Evolutionary conservation across 139 green algal genomes (phyloP).

Genomic region (Asterochloris erici): DNA sequence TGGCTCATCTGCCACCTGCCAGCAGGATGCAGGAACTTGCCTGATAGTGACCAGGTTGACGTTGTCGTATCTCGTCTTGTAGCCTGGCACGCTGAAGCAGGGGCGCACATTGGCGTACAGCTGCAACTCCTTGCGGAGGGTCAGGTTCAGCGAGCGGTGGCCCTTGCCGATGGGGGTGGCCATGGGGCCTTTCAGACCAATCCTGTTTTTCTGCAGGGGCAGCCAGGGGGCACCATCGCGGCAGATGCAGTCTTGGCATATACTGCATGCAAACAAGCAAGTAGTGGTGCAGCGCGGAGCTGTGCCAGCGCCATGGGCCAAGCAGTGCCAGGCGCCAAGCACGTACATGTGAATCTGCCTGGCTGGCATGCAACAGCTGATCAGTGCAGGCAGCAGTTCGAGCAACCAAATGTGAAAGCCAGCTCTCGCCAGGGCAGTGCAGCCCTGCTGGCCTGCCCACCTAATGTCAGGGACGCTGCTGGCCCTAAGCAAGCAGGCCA

Average conservation of each 20-base stretch:
- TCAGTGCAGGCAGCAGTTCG: too few species aligned
- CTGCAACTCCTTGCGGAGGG: conserved; percentile 93
- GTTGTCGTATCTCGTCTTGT: conserved; percentile 93
- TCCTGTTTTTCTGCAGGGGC: conserved; percentile 64
- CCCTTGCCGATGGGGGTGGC: conserved; percentile 97
- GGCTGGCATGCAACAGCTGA: too few species aligned
- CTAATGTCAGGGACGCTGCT: too few species aligned
- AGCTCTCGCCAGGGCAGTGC: too few species aligned
- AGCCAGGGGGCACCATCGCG: neutral
- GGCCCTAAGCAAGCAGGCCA: neutral
- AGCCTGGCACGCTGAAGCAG: conserved; percentile 92
- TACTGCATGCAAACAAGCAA: neutral
- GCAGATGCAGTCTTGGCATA: neutral
- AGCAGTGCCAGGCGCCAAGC: neutral
- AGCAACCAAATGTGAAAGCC: too few species aligned
- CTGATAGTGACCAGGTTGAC: conserved; percentile 93
- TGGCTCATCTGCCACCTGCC: too few species aligned
- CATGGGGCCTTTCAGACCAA: conserved; percentile 96
- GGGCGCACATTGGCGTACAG: conserved; percentile 96
- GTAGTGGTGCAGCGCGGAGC: neutral
- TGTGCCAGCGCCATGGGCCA: neutral
- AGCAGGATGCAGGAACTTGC: too few species aligned
- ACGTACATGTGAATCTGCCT: too few species aligned
- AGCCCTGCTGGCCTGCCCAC: too few species aligned
- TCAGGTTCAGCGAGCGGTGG: conserved; percentile 89